Conservation (phyloP, 2,329 filamentous ascomycete genomes). For the Gyromitra esculenta region DNA sequence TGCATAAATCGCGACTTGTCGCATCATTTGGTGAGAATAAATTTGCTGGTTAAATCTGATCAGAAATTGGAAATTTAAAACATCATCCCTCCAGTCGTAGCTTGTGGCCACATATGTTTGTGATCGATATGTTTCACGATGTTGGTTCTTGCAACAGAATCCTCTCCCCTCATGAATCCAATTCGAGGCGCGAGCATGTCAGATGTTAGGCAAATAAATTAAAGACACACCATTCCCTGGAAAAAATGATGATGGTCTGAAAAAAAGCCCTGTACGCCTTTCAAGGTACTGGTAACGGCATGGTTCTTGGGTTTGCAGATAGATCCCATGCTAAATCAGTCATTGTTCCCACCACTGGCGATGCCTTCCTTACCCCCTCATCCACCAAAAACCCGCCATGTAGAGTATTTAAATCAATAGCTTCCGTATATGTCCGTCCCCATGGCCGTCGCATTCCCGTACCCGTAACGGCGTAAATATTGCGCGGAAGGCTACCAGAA, state of each 20-base stretch:
- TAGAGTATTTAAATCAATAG: not conserved
- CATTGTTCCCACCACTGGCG: not conserved
- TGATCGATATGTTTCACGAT: constrained; percentile 16
- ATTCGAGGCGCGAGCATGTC: constrained; percentile 31
- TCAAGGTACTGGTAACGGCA: constrained; percentile 11
- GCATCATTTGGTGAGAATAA: constrained; percentile 9
- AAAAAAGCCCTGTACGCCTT: not conserved
- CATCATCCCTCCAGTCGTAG: not conserved
- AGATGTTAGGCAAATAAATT: constrained; percentile 40
- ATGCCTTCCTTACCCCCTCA: not conserved
- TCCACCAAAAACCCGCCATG: not conserved
- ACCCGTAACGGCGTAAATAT: constrained; percentile 23
- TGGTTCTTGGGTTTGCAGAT: constrained; percentile 8
- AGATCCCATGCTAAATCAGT: constrained; percentile 4
- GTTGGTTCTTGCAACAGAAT: constrained; percentile 2
- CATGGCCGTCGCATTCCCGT: not conserved
- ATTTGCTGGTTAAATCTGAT: not conserved
- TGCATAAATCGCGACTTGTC: constrained; percentile 1
- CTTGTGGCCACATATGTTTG: not conserved
- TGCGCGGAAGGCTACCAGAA: not conserved
- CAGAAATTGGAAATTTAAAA: not conserved
- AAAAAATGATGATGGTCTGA: constrained; percentile 1
- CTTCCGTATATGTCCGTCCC: constrained; percentile 20
- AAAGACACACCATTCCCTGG: constrained; percentile 35
- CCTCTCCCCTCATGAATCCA: constrained; percentile 5